A percentile compares a stretch with the other conserved stretches of the same genome.
phyloP scores from a whole-genome alignment of 208 protist species.

The Kentomonas sorsogonicus region DNA sequence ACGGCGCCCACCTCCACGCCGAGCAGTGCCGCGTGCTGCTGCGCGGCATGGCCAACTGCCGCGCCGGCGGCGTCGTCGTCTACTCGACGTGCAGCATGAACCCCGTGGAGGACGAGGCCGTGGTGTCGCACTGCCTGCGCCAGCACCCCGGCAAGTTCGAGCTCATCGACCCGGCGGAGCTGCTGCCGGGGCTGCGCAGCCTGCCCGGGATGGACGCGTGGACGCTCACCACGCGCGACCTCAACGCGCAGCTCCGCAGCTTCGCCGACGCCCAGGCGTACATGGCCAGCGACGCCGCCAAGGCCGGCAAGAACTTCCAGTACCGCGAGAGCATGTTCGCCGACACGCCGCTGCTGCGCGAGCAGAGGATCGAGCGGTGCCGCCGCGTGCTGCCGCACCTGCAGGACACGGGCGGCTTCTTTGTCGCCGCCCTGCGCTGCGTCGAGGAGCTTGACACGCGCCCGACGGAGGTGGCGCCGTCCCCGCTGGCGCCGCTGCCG shows the following conservation, averaged over 20 bases:
- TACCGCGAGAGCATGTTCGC: conserved; percentile 78
- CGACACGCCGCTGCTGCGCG: conserved; percentile 28
- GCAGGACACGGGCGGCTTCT: conserved; percentile 97
- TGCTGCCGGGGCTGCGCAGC: conserved; percentile 74
- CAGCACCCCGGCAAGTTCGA: conserved; percentile 52
- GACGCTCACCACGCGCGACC: conserved; percentile 69
- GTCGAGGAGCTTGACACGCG: conserved; percentile 39
- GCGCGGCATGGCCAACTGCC: conserved; percentile 77
- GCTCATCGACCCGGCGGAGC: conserved; percentile 73
- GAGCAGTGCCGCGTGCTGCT: conserved; percentile 76
- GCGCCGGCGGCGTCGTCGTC: conserved; percentile 84
- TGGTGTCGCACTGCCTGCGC: conserved; percentile 82
- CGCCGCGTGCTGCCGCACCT: conserved; percentile 91
- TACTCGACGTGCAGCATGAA: conserved; percentile 96
- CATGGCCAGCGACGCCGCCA: conserved; percentile 18
- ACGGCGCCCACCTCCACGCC: conserved; percentile 80
- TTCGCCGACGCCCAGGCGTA: conserved; percentile 61
- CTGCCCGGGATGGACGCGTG: conserved; percentile 73
- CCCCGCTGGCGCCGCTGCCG: background rate
- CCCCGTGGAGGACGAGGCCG: conserved; percentile 94
- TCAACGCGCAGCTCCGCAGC: conserved; percentile 31
- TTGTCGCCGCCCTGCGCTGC: conserved; percentile 90
- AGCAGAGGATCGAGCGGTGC: conserved; percentile 73
- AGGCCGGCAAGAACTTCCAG: conserved; percentile 43
- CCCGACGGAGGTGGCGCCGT: conserved; percentile 10